Percentiles rank a stretch among this genome's conserved stretches.
Evolutionary conservation across 1,139 yeast genomes (phyloP).

Genomic region (Suhomyces anneliseae): DNA sequence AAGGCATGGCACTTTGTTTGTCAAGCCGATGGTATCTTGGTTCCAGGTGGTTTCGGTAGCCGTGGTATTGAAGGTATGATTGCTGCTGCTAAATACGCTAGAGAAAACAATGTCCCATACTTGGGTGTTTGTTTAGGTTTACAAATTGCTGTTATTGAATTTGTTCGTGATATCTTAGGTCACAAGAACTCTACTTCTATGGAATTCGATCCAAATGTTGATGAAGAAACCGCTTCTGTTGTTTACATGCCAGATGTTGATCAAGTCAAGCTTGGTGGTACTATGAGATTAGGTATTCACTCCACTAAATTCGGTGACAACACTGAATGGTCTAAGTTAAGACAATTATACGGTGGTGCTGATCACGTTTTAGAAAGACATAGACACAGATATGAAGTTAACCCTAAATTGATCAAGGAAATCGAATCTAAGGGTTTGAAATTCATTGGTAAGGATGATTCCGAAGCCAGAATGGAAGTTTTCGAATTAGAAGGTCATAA

Average conservation of each 20-base stretch:
- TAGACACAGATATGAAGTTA: conserved; percentile 97
- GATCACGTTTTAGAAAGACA: conserved; percentile 86
- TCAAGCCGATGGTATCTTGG: conserved; percentile 94
- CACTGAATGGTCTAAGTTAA: conserved; percentile 69
- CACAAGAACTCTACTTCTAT: conserved; percentile 70
- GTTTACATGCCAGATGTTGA: conserved; percentile 99
- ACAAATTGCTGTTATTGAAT: conserved; percentile 96
- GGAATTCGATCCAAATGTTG: conserved; percentile 70
- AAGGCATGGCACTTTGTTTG: conserved; percentile 95
- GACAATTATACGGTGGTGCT: conserved; percentile 76
- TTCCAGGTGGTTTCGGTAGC: conserved; percentile 97
- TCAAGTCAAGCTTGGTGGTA: conserved; percentile 95
- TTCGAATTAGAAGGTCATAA: conserved; percentile 81
- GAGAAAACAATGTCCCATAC: conserved; percentile 91
- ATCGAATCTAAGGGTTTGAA: conserved; percentile 78
- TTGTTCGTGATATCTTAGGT: conserved; percentile 79
- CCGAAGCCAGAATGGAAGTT: conserved; percentile 90
- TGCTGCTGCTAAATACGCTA: conserved; percentile 95
- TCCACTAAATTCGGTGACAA: conserved; percentile 76
- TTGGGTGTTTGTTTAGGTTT: conserved; percentile 97
- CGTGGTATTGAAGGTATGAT: conserved; percentile 99
- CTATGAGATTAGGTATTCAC: conserved; percentile 97
- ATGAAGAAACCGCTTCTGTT: conserved; percentile 73
- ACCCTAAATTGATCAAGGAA: conserved; percentile 71
- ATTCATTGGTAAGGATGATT: conserved; percentile 92